phyloP scores from a whole-genome alignment of 441 rosid genomes.

The Francoa sonchifolia region DNA sequence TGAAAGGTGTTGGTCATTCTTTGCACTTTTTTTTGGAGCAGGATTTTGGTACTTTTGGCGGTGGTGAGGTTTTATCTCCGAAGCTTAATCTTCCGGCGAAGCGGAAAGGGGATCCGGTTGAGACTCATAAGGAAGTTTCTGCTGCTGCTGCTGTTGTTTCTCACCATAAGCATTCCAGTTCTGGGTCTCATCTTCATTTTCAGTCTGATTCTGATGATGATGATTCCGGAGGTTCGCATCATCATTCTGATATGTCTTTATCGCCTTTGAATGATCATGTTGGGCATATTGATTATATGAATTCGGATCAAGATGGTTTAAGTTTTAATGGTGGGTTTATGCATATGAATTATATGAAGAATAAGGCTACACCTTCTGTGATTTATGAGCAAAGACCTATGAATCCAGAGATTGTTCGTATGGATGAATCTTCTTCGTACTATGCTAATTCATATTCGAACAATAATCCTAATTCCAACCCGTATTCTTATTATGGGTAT shows the following conservation, averaged over 20 bases:
- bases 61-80: conserved; percentile 18
- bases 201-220: conserved; percentile 44
- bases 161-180: conserved; percentile 29
- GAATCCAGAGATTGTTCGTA: conserved; percentile 32
- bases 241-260: conserved; percentile 27
- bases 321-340: conserved; percentile 13
- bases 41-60: conserved; percentile 8
- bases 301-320: conserved; percentile 7
- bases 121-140: conserved; percentile 1
- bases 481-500: conserved; percentile 18
- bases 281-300: conserved; percentile 21
- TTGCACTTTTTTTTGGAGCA: conserved; percentile 39
- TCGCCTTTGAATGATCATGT: conserved; percentile 32
- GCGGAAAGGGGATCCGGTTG: conserved; percentile 25
- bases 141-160: neutral
- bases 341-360: conserved; percentile 75
- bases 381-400: conserved; percentile 54
- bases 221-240: conserved; percentile 23
- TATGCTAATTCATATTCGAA: conserved; percentile 17
- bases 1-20: conserved; percentile 38
- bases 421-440: conserved; percentile 53
- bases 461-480: conserved; percentile 11
- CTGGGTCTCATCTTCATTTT: conserved; percentile 52
- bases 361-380: conserved; percentile 35
- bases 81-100: conserved; percentile 38